Percentiles rank a stretch among this genome's conserved stretches.
phyloP scores from a whole-genome alignment of 768 basidiomycete genomes.

The Xerocomellus chrysenteron region DNA sequence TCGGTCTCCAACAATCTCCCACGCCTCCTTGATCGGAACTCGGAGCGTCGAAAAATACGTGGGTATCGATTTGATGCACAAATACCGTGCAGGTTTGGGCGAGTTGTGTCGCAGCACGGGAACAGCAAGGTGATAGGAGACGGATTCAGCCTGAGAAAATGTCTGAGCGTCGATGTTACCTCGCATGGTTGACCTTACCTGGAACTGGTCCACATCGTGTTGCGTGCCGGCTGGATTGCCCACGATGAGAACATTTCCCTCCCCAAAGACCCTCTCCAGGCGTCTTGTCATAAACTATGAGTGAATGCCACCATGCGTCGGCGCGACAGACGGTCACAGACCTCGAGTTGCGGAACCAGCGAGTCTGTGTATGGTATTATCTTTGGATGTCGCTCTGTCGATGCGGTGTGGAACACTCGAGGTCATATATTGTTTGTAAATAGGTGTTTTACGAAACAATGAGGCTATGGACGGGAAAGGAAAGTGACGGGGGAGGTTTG shows the following conservation, averaged over 20 bases:
- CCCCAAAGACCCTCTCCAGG: conserved; percentile 82
- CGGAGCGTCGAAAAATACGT: conserved; percentile 68
- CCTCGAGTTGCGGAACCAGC: conserved; percentile 75
- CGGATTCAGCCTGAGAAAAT: conserved; percentile 75
- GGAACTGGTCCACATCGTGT: conserved; percentile 73
- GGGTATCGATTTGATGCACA: conserved; percentile 70
- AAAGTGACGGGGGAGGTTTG: too few species aligned
- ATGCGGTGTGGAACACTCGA: too few species aligned
- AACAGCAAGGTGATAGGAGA: conserved; percentile 39
- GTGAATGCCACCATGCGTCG: neutral
- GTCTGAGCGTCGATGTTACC: neutral
- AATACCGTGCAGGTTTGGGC: conserved; percentile 72
- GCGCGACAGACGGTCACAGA: conserved; percentile 28
- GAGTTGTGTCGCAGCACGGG: conserved; percentile 79
- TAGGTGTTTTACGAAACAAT: too few species aligned
- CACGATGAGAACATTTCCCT: conserved; percentile 81
- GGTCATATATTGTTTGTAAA: too few species aligned
- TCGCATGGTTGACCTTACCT: conserved; percentile 47
- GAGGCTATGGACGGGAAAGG: too few species aligned
- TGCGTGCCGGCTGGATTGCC: conserved; percentile 91
- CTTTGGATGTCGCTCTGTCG: too few species aligned
- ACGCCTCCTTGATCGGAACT: conserved; percentile 54
- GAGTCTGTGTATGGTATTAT: conserved; percentile 72
- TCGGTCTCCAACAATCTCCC: conserved; percentile 89
- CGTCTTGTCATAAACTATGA: conserved; percentile 43